Conservation (phyloP, 805 yeast species). For the Metschnikowia sp. region DNA sequence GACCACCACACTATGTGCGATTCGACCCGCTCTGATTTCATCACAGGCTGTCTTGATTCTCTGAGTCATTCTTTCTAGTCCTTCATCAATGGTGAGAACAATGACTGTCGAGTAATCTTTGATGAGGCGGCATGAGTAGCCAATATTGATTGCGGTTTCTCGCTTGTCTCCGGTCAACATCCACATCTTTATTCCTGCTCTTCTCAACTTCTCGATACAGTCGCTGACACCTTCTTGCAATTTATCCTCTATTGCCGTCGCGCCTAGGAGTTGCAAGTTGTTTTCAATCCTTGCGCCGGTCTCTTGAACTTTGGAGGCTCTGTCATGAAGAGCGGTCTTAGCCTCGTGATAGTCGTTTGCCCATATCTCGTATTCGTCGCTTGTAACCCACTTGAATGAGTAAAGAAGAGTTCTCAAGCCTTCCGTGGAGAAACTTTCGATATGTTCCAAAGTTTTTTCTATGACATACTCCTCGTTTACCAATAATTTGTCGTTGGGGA, state of each 20-base stretch:
- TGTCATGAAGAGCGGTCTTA: conserved; percentile 65
- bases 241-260: conserved; percentile 96
- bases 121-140: conserved; percentile 88
- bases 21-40: conserved; percentile 66
- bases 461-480: conserved; percentile 71
- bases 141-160: conserved; percentile 97
- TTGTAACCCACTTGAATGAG: conserved; percentile 68
- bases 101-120: conserved; percentile 90
- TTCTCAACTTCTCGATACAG: conserved; percentile 82
- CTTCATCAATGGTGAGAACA: conserved; percentile 49
- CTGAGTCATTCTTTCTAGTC: conserved; percentile 56
- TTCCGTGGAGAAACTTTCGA: conserved; percentile 92
- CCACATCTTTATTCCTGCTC: conserved; percentile 96
- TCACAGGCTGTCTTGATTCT: conserved; percentile 71
- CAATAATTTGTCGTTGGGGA: conserved; percentile 52
- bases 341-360: conserved; percentile 65
- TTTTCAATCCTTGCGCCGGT: conserved; percentile 73
- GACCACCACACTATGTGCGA: conserved; percentile 93
- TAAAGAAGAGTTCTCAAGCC: conserved; percentile 90
- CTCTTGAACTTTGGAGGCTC: conserved; percentile 62
- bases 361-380: conserved; percentile 64
- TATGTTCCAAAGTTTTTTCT: conserved; percentile 82
- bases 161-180: conserved; percentile 98
- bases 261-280: conserved; percentile 73
- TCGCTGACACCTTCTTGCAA: conserved; percentile 96